phyloP scores from a whole-genome alignment of 2,329 filamentous ascomycete species.

The Pseudogymnoascus sp. region DNA sequence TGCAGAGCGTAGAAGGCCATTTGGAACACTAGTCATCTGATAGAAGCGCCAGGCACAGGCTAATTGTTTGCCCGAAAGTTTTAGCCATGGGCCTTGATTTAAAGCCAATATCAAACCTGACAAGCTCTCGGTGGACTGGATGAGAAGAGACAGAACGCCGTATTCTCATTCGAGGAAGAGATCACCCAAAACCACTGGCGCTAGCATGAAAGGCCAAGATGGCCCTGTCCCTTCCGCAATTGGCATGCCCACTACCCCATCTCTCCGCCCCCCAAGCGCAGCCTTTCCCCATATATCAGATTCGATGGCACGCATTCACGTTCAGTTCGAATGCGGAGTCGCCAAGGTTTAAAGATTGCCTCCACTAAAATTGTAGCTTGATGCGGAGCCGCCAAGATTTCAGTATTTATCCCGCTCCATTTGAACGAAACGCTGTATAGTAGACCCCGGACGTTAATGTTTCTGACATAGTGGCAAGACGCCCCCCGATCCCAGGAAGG shows the following conservation, averaged over 20 bases:
- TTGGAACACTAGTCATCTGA: conserved; percentile 4
- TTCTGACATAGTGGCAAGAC: not conserved
- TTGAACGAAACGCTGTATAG: conserved; percentile 4
- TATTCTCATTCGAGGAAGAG: not conserved
- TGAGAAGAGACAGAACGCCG: not conserved
- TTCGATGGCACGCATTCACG: not conserved
- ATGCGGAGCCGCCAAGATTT: conserved; percentile 2
- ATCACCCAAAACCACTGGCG: not conserved
- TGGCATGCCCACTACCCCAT: not conserved
- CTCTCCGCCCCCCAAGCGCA: not conserved
- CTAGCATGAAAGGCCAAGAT: conserved; percentile 2
- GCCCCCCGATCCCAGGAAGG: not conserved
- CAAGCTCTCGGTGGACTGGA: not conserved
- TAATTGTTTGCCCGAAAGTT: conserved; percentile 7
- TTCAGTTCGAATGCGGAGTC: not conserved
- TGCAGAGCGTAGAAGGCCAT: not conserved
- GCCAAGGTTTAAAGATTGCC: not conserved
- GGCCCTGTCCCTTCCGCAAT: not conserved
- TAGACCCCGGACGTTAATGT: not conserved
- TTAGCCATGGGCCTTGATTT: not conserved
- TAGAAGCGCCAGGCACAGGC: not conserved
- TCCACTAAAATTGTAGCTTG: not conserved
- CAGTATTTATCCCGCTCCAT: conserved; percentile 2
- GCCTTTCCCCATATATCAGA: not conserved
- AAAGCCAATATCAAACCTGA: conserved; percentile 5